Evolutionary conservation across 2,329 filamentous ascomycete species (phyloP), one percentile per base, ranked within the genome.

Genomic region (Trichoderma aggressivum): DNA sequence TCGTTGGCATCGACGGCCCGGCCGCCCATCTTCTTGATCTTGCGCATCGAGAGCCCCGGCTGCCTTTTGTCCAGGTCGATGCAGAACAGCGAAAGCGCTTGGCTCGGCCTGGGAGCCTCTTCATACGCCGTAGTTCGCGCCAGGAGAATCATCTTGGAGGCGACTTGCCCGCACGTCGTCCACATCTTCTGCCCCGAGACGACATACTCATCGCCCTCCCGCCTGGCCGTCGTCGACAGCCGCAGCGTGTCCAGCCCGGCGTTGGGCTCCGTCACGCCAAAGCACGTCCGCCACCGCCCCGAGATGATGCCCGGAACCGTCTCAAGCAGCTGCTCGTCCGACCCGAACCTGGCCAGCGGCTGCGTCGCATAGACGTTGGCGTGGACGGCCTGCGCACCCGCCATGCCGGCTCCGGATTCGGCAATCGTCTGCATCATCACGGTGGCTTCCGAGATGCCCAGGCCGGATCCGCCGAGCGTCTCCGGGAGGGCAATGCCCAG

Each of bases 341-440:
- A 91, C 1, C 91, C 92, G 74, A 94, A 95, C 75, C 87, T 90
- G 2, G 92, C 90, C 3, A 96, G 84, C 47, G 88, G 88, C 78
- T 94, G 92, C 0, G 92, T 94, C 3, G 90, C 91, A 77, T 93
- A 94, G 12, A 94, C 90, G 72, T 91, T 90, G 62, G 86, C 87
- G 76, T 90, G 88, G 43, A 90, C 87, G 1, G 86, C 85, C 75
- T 90, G 87, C 1, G 89, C 88, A 0, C 88, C 88, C 0, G 92
- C 92, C 84, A 96, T 94, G 4, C 93, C 93, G 5, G 93, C 93
- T 0, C 93, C 93, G 2, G 88, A 90, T 81, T 94, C 91, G 0
- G 91, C 84, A 70, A 94, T 92, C 2, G 92, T 92, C 76, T 97
- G 93, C 84, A 96, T 87, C 92, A 96, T 95, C 87, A 95, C 92